These are phyloP conservation scores for Phaeodactylum tricornutum DNA, from an alignment of 108 stramenopile genomes.

Conservation along the genomic window DNA sequence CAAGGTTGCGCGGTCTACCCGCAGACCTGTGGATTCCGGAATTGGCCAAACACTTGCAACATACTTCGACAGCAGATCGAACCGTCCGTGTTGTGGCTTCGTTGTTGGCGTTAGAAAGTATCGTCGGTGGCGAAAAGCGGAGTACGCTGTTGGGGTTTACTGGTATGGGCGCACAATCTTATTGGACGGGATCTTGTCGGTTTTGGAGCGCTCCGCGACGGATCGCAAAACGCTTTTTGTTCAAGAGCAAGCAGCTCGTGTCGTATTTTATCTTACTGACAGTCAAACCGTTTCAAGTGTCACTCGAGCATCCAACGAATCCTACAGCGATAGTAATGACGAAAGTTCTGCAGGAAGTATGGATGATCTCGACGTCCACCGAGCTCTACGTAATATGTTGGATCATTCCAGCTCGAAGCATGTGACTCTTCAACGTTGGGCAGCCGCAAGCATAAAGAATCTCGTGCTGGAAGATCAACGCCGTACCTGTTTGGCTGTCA, in stretches of 20 bases:
- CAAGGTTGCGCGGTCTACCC: slow-evolving; percentile 38
- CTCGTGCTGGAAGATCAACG: slow-evolving; percentile 65
- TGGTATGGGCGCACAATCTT: slow-evolving; percentile 11
- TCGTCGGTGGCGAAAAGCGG: slow-evolving; percentile 34
- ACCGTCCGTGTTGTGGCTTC: slow-evolving; percentile 50
- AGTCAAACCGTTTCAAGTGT: slow-evolving; percentile 23
- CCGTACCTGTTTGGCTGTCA: slow-evolving; percentile 38
- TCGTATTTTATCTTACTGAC: slow-evolving; percentile 74
- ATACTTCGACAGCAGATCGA: slow-evolving; percentile 45
- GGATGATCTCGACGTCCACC: slow-evolving; percentile 38
- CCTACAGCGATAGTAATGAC: not conserved
- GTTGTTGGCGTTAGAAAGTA: slow-evolving; percentile 46
- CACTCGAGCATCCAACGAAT: not conserved
- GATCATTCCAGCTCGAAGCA: slow-evolving; percentile 59
- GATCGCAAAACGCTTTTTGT: slow-evolving; percentile 55
- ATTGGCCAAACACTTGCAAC: slow-evolving; percentile 47
- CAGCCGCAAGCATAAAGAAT: slow-evolving; percentile 54
- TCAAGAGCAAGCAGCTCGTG: slow-evolving; percentile 61
- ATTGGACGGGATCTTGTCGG: slow-evolving; percentile 35
- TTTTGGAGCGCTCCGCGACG: slow-evolving; percentile 64
- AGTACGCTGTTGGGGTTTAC: slow-evolving; percentile 7
- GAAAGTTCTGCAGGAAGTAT: not conserved
- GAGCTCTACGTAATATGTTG: slow-evolving; percentile 54
- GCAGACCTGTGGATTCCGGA: slow-evolving; percentile 45
- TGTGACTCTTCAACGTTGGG: slow-evolving; percentile 71